These are phyloP conservation scores for Fusarium oxysporum DNA, from an alignment of 2,329 filamentous ascomycete species.

Conservation along the genomic window DNA sequence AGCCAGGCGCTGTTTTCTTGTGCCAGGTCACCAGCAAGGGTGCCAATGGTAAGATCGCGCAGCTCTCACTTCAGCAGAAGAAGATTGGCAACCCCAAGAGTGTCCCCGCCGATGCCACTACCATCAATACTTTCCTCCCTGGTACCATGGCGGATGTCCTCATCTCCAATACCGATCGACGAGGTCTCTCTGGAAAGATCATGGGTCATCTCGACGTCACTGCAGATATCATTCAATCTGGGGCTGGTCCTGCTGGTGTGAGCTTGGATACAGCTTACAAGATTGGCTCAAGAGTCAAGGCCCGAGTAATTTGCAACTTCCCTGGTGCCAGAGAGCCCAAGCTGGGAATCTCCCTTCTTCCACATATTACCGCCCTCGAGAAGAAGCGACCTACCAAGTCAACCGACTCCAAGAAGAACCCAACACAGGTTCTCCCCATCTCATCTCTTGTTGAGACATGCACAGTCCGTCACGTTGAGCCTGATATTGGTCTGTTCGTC, in stretches of 20 bases:
- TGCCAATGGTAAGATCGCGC: slow-evolving; percentile 83
- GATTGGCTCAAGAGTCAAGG: slow-evolving; percentile 84
- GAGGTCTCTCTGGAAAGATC: slow-evolving; percentile 88
- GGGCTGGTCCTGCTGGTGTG: slow-evolving; percentile 74
- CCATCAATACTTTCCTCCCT: slow-evolving; percentile 89
- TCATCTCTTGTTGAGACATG: slow-evolving; percentile 83
- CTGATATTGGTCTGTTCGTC: slow-evolving; percentile 83
- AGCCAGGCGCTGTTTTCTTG: slow-evolving; percentile 86
- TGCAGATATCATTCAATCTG: slow-evolving; percentile 90
- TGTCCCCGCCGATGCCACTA: slow-evolving; percentile 80
- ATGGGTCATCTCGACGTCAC: slow-evolving; percentile 93
- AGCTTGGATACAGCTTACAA: slow-evolving; percentile 84
- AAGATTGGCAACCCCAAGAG: slow-evolving; percentile 76
- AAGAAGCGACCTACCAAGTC: slow-evolving; percentile 54
- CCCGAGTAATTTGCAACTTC: slow-evolving; percentile 88
- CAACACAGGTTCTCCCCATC: slow-evolving; percentile 71
- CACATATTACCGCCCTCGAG: slow-evolving; percentile 79
- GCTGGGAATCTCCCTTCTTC: slow-evolving; percentile 86
- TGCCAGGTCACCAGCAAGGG: slow-evolving; percentile 82
- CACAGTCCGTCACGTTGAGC: slow-evolving; percentile 82
- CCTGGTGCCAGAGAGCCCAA: slow-evolving; percentile 83
- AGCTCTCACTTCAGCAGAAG: slow-evolving; percentile 80
- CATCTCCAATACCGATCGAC: slow-evolving; percentile 77
- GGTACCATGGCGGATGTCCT: slow-evolving; percentile 91
- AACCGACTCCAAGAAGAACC: slow-evolving; percentile 57